Evolutionary conservation across 1,139 yeast species (phyloP), one percentile per base, ranked within the genome.

Genomic region (Blastobotrys raffinosifermentans): DNA sequence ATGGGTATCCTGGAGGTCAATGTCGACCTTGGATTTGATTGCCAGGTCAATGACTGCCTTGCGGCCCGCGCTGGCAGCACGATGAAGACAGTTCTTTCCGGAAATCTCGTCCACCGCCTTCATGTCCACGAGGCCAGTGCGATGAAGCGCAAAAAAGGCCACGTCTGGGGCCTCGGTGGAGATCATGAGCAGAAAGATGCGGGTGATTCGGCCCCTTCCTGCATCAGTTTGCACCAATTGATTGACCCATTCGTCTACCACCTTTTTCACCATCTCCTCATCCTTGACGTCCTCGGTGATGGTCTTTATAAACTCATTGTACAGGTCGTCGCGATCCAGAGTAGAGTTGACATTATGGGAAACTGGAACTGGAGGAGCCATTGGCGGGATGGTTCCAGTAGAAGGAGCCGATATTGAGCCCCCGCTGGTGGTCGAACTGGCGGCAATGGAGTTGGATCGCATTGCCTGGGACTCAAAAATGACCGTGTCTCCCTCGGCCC

Each of bases 401-500:
- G n/a, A n/a, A n/a, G n/a, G n/a, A n/a, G n/a, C n/a, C n/a, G n/a
- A n/a, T n/a, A n/a, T n/a, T n/a, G n/a, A n/a, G 16, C n/a, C 29
- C 29, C 16, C 34, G 18, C 25, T 31, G 31, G 14, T 16, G 9
- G 16, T 11, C n/a, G 10, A 10, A 21, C 9, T 14, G 14, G 15
- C 27, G 18, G 9, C 10, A 17, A 9, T 11, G 19, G 26, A 19
- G 16, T 19, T 37, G 13, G 38, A 4, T 18, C 45, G 32, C n/a
- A 42, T 45, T 15, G 48, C 48, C 9, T 20, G 11, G 7, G 26
- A 14, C 30, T 60, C 67, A 38, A 55, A 57, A 19, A 60, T 52
- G 25, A 62, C 59, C 16, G 50, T 43, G 35, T 81, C 94, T 20
- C 94, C 94, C 50, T 85, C 93, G 50, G 83, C 77, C 48, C 83